Percentiles rank a stretch among this genome's conserved stretches.
Conservation (phyloP, 441 rosid species). For the Gossypium trilobum region DNA sequence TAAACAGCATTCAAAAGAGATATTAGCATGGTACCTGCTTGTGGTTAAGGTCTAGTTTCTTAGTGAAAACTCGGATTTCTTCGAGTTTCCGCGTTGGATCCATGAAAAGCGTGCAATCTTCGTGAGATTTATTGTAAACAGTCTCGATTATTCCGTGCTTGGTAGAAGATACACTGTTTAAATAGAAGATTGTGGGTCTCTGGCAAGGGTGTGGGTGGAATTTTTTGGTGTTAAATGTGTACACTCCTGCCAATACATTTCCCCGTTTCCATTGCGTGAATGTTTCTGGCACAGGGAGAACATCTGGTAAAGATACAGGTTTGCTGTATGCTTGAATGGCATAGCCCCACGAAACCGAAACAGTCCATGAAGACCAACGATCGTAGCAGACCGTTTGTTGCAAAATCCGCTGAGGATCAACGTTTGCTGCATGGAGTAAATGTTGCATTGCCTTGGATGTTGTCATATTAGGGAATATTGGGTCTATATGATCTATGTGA, state of each 20-base stretch:
- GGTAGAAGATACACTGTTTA: conserved; percentile 32
- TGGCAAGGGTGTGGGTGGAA: conserved; percentile 49
- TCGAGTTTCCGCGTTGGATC: conserved; percentile 50
- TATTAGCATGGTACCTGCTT: conserved; percentile 39
- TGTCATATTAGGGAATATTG: conserved; percentile 78
- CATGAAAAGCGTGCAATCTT: conserved; percentile 36
- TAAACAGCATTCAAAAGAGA: background rate
- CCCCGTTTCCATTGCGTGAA: conserved; percentile 58
- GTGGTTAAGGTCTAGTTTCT: conserved; percentile 42
- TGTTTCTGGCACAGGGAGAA: conserved; percentile 47
- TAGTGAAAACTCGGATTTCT: conserved; percentile 56
- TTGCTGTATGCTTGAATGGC: conserved; percentile 54
- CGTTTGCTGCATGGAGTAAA: conserved; percentile 41
- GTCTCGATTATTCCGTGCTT: conserved; percentile 29
- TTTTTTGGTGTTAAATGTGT: conserved; percentile 48
- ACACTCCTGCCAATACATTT: conserved; percentile 25
- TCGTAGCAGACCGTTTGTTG: conserved; percentile 82
- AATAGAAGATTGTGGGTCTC: conserved; percentile 66
- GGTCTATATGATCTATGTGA: conserved; percentile 51
- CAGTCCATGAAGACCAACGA: conserved; percentile 71
- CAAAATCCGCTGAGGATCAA: conserved; percentile 64
- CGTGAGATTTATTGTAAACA: conserved; percentile 41
- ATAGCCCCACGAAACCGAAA: conserved; percentile 88
- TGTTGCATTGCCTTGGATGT: conserved; percentile 35
- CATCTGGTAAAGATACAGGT: conserved; percentile 40